These are phyloP conservation scores for Craterostigma plantagineum DNA, from an alignment of 257 asterid species.

Conservation along the genomic window DNA sequence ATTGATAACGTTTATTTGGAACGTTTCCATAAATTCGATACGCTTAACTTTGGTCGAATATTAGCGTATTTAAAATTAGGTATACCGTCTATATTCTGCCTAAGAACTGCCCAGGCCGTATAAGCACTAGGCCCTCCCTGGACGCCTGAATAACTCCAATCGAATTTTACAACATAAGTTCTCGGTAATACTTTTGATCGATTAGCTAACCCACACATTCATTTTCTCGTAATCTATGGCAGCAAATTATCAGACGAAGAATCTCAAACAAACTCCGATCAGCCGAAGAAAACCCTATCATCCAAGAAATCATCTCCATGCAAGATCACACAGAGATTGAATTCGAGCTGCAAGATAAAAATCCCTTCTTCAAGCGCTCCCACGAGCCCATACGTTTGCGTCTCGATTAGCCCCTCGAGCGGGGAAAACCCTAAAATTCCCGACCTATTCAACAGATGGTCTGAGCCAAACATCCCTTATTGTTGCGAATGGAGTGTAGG, in stretches of 20 bases:
- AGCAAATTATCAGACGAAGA: conserved; percentile 26
- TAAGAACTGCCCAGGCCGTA: too few species aligned
- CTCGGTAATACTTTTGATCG: not conserved
- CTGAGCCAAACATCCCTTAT: conserved; percentile 5
- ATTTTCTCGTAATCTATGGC: conserved; percentile 2
- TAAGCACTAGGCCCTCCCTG: too few species aligned
- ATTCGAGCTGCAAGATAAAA: conserved; percentile 13
- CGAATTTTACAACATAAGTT: too few species aligned
- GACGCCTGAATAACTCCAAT: too few species aligned
- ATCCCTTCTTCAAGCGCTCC: conserved; percentile 37
- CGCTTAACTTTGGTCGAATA: too few species aligned
- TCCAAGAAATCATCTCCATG: conserved; percentile 15
- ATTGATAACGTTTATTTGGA: too few species aligned
- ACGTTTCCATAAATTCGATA: too few species aligned
- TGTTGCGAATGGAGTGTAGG: too few species aligned
- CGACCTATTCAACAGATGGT: conserved; percentile 35
- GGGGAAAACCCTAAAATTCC: conserved; percentile 33
- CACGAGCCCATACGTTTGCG: conserved; percentile 17
- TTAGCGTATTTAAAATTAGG: too few species aligned
- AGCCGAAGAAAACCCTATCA: conserved; percentile 14
- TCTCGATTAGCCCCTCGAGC: conserved; percentile 23
- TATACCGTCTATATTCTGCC: too few species aligned
- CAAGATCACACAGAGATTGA: conserved; percentile 10
- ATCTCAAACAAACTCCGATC: conserved; percentile 13
- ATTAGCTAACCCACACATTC: not conserved